Percentiles rank a stretch among this genome's conserved stretches.
phyloP scores from a whole-genome alignment of 2,329 filamentous ascomycete species.

The Fusarium paranaense region DNA sequence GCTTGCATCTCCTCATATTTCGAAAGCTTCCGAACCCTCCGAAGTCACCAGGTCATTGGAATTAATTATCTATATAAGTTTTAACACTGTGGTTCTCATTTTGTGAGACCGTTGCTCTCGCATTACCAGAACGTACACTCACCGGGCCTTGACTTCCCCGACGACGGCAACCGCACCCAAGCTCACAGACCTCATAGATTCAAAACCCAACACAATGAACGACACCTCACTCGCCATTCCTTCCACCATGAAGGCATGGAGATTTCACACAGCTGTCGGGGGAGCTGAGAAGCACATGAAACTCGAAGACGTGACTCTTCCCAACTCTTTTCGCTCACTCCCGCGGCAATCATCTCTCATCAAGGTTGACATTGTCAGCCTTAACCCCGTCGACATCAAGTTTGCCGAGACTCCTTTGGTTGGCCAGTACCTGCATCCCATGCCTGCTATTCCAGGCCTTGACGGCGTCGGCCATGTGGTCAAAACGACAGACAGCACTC shows the following conservation, averaged over 20 bases:
- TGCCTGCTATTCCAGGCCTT: background rate
- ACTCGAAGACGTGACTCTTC: background rate
- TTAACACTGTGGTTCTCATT: fast-evolving
- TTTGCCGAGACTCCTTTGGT: background rate
- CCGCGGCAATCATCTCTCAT: background rate
- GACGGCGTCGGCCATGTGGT: background rate
- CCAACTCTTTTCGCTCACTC: background rate
- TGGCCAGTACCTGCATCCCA: background rate
- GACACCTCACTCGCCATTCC: fast-evolving
- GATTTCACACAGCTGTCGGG: background rate
- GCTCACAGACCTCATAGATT: background rate
- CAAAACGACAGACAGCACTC: background rate
- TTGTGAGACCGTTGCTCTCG: background rate
- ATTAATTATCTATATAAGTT: background rate
- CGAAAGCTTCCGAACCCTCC: background rate
- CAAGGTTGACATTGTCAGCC: background rate
- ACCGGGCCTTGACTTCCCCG: background rate
- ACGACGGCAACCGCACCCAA: background rate
- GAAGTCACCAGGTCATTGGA: background rate
- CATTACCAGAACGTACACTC: background rate
- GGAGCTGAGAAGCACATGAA: background rate
- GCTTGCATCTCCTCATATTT: background rate
- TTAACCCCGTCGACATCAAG: background rate
- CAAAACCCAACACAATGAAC: background rate
- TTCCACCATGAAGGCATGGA: background rate